Conservation (phyloP, 257 asterid species). For the Solanum infundibuliforme region DNA sequence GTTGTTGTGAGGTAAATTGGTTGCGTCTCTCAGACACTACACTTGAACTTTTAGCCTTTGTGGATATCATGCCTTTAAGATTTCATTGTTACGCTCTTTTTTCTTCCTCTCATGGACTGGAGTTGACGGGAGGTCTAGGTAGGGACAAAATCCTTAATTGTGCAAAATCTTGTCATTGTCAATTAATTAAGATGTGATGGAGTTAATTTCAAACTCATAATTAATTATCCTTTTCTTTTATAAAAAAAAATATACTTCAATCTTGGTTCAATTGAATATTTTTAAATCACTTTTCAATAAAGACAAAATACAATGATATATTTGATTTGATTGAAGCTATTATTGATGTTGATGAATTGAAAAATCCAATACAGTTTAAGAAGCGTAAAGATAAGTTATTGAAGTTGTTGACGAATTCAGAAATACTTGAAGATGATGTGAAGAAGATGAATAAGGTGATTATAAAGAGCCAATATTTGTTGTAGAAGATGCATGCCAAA, state of each 20-base stretch:
- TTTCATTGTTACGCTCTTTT: background rate
- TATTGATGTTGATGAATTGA: background rate
- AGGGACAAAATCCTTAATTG: background rate
- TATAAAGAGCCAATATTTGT: too few species aligned
- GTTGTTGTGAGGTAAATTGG: slow-evolving; percentile 59
- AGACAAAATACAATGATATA: background rate
- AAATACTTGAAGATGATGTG: background rate
- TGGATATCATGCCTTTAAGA: background rate
- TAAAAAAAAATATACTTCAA: background rate
- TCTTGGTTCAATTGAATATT: background rate
- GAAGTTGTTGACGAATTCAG: background rate
- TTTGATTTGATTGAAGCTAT: too few species aligned
- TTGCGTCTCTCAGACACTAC: background rate
- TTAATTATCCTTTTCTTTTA: background rate
- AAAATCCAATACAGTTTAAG: background rate
- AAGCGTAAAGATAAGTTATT: background rate
- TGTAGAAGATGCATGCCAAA: background rate
- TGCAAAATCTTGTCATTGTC: background rate
- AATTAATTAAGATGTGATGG: background rate
- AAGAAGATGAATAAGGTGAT: too few species aligned
- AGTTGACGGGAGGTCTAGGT: background rate
- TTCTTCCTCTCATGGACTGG: background rate
- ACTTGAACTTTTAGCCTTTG: background rate
- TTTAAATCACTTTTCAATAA: too few species aligned
- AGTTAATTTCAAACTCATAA: background rate